These are phyloP conservation scores for Macrotyloma uniflorum DNA, from an alignment of 306 rosid genomes.

Conservation along the genomic window DNA sequence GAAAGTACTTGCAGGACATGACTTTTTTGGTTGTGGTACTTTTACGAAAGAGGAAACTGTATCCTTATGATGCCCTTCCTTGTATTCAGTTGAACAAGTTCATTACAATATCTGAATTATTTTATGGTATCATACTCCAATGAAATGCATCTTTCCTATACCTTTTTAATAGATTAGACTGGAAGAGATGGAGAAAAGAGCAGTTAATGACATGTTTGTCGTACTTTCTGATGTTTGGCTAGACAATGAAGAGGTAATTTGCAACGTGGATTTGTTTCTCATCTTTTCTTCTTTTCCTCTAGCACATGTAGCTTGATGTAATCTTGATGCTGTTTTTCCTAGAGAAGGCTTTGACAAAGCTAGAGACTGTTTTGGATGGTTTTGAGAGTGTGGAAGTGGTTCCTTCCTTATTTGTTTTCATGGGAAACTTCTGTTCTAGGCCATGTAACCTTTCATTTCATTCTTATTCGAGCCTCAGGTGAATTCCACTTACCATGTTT, in stretches of 20 bases:
- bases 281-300: constrained; percentile 4
- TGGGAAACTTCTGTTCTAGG: constrained; percentile 91
- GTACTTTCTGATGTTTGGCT: constrained; percentile 86
- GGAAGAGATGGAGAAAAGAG: constrained; percentile 72
- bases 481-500: constrained; percentile 30
- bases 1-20: constrained; percentile 69
- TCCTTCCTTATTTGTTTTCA: constrained; percentile 88
- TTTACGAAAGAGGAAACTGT: constrained; percentile 80
- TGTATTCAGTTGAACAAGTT: not conserved
- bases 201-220: constrained; percentile 87
- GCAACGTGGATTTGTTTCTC: constrained; percentile 11
- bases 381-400: constrained; percentile 81
- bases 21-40: constrained; percentile 72
- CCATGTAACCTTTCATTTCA: constrained; percentile 86
- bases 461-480: constrained; percentile 80
- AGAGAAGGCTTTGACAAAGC: constrained; percentile 83
- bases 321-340: constrained; percentile 53
- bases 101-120: constrained; percentile 6
- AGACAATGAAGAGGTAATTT: constrained; percentile 85
- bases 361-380: constrained; percentile 69
- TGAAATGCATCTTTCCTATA: constrained; percentile 44
- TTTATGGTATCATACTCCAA: not conserved
- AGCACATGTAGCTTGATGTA: constrained; percentile 28
- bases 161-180: constrained; percentile 68
- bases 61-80: constrained; percentile 46